Percentiles rank a stretch among this genome's conserved stretches.
phyloP scores from a whole-genome alignment of 2,329 filamentous ascomycete genomes.

The Pseudogymnoascus sp. region DNA sequence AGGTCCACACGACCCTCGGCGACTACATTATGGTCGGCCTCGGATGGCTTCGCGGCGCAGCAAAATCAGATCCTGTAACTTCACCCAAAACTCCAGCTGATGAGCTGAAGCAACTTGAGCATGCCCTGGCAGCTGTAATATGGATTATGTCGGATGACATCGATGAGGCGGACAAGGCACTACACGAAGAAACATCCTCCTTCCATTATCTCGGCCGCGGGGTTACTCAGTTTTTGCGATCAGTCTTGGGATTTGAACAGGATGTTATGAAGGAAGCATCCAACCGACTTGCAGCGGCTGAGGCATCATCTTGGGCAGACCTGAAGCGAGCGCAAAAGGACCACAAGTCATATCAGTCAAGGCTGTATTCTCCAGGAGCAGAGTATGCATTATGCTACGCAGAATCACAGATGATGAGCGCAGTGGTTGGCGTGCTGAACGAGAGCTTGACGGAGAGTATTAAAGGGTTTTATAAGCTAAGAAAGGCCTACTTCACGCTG shows the following conservation, averaged over 20 bases:
- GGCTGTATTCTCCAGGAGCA: conserved; percentile 69
- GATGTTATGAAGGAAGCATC: conserved; percentile 79
- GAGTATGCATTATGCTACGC: conserved; percentile 81
- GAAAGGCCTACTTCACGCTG: conserved; percentile 78
- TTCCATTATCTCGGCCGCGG: conserved; percentile 81
- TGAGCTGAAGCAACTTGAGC: conserved; percentile 47
- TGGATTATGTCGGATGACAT: conserved; percentile 87
- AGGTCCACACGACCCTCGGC: not conserved
- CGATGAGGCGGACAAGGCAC: conserved; percentile 65
- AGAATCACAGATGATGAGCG: conserved; percentile 80
- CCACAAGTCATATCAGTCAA: conserved; percentile 41
- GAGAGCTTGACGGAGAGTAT: conserved; percentile 88
- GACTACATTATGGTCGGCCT: conserved; percentile 4
- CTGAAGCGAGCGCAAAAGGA: conserved; percentile 66
- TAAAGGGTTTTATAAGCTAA: conserved; percentile 84
- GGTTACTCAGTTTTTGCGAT: conserved; percentile 75
- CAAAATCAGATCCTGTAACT: not conserved
- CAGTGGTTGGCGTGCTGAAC: conserved; percentile 80
- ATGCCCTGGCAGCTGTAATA: conserved; percentile 55
- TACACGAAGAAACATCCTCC: conserved; percentile 66
- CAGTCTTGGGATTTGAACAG: conserved; percentile 85
- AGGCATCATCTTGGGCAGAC: conserved; percentile 66
- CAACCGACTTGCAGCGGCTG: conserved; percentile 62
- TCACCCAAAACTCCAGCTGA: conserved; percentile 27
- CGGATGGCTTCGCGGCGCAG: not conserved